Evolutionary conservation across 306 rosid species (phyloP).

Genomic region (Fragaria nilgerrensis): DNA sequence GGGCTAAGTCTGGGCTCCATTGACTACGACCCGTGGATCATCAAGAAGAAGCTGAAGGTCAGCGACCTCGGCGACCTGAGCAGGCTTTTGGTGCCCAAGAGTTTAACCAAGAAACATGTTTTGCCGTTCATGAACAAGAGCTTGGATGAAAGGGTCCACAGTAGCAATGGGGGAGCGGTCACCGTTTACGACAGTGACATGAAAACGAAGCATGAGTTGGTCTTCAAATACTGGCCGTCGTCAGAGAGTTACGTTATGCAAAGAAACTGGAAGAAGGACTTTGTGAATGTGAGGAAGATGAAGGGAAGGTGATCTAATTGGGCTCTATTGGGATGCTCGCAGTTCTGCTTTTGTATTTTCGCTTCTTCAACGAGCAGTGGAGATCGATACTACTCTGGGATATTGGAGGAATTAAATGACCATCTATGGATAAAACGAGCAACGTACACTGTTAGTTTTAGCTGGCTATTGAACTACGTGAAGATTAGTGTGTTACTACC

Average conservation of each 20-base stretch:
- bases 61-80: neutral
- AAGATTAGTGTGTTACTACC: neutral
- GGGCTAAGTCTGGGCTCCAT: neutral
- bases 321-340: neutral
- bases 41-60: neutral
- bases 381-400: neutral
- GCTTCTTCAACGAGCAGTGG: neutral
- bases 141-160: neutral
- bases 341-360: neutral
- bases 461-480: too few relatives aligned
- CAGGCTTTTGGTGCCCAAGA: neutral
- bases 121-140: neutral
- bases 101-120: neutral
- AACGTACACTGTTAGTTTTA: neutral
- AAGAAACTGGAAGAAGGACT: neutral
- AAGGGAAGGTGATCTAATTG: neutral
- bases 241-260: neutral
- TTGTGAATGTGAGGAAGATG: neutral
- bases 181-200: neutral
- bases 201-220: neutral
- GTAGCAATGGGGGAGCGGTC: neutral
- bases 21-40: neutral
- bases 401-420: neutral
- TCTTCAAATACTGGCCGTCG: neutral
- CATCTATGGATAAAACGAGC: neutral